Evolutionary conservation across 306 rosid genomes (phyloP).

Genomic region (Vigna nakashimae): DNA sequence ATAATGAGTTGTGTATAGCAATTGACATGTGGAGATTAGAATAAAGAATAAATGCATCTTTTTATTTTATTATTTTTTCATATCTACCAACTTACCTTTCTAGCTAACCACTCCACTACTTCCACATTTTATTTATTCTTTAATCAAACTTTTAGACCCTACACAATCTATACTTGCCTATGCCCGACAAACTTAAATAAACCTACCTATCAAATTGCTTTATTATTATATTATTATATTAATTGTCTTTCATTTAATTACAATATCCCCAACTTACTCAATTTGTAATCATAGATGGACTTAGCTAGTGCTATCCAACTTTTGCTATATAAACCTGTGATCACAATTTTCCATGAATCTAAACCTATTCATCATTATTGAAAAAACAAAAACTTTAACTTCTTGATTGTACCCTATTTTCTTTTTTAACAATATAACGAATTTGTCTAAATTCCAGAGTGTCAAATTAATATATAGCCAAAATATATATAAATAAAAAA

Average conservation of each 20-base stretch:
- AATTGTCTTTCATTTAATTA: not conserved
- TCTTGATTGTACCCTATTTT: too few species aligned
- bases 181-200: conserved; percentile 14
- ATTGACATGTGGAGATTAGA: conserved; percentile 32
- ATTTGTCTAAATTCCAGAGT: too few species aligned
- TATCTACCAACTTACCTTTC: conserved; percentile 29
- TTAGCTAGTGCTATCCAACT: not conserved
- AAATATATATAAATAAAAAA: too few species aligned
- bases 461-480: too few species aligned
- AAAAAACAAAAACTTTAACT: too few species aligned
- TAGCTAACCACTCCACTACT: conserved; percentile 23
- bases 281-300: not conserved
- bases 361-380: too few species aligned
- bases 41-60: conserved; percentile 10
- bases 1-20: conserved; percentile 24
- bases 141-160: conserved; percentile 29
- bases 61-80: not conserved
- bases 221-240: not conserved
- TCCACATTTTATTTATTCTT: not conserved
- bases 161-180: conserved; percentile 33
- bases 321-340: not conserved
- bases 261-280: not conserved
- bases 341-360: not conserved
- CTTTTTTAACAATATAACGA: too few species aligned
- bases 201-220: conserved; percentile 15